phyloP scores from a whole-genome alignment of 2,329 filamentous ascomycete species.

The Cercospora sesami region DNA sequence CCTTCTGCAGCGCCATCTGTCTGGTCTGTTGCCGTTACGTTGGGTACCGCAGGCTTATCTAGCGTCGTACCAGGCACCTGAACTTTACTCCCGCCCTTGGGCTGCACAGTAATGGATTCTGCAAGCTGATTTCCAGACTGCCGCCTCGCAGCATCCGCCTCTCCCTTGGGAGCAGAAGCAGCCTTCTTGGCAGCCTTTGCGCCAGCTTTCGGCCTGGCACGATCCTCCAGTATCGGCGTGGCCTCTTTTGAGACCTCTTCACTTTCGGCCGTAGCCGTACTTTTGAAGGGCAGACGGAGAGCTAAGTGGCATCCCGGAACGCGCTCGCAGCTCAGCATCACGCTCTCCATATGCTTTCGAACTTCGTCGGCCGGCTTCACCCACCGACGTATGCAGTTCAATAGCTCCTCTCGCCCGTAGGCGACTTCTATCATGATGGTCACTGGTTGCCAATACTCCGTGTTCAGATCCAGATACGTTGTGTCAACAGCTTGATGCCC shows the following conservation, averaged over 20 bases:
- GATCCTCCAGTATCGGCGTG: conserved; percentile 28
- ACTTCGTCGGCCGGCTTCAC: conserved; percentile 57
- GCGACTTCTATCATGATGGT: conserved; percentile 58
- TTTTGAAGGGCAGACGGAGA: conserved; percentile 52
- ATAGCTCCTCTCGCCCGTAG: conserved; percentile 52
- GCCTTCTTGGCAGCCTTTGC: conserved; percentile 29
- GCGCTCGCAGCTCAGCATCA: conserved; percentile 58
- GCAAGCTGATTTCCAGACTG: not conserved
- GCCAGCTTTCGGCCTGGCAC: conserved; percentile 19
- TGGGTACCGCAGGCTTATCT: not conserved
- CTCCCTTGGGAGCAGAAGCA: conserved; percentile 14
- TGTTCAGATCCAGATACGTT: conserved; percentile 44
- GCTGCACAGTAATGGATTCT: not conserved
- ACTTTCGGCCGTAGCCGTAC: conserved; percentile 21
- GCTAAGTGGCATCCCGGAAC: conserved; percentile 59
- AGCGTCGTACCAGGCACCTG: not conserved
- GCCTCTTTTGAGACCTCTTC: conserved; percentile 33
- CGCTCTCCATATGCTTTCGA: conserved; percentile 56
- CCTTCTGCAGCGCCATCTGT: not conserved
- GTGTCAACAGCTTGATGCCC: conserved; percentile 57
- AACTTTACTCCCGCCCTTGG: not conserved
- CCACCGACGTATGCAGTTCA: conserved; percentile 57
- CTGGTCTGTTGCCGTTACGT: not conserved
- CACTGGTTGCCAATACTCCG: conserved; percentile 76
- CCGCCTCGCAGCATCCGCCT: conserved; percentile 9